Conservation (phyloP, 805 yeast genomes). For the Nakazawaea molendinolei region DNA sequence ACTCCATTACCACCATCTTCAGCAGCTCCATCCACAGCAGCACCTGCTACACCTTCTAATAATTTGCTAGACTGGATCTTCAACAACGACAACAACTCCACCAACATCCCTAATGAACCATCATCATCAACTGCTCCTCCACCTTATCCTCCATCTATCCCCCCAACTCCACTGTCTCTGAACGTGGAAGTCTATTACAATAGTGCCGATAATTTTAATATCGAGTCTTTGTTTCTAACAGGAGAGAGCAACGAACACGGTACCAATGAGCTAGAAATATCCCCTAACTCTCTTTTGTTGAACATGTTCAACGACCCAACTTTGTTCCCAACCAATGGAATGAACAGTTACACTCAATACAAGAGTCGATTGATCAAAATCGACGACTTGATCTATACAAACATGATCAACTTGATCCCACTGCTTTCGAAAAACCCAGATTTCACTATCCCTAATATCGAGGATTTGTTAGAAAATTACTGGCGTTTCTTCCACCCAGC, state of each 20-base stretch:
- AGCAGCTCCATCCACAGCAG: not conserved
- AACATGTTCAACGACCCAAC: constrained; percentile 13
- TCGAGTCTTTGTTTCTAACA: constrained; percentile 9
- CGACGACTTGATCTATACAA: constrained; percentile 11
- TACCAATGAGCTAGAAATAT: constrained; percentile 3
- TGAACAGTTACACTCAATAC: not conserved
- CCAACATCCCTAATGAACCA: not conserved
- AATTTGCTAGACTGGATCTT: constrained; percentile 10
- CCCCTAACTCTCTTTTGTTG: constrained; percentile 8
- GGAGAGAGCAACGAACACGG: constrained; percentile 3
- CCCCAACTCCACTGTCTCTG: too few relatives aligned
- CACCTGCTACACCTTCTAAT: constrained; percentile 4
- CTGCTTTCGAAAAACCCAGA: constrained; percentile 2
- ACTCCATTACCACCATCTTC: too few relatives aligned
- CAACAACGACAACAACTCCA: constrained; percentile 2
- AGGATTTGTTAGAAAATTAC: constrained; percentile 24
- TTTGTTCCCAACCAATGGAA: constrained; percentile 6
- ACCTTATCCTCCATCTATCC: not conserved
- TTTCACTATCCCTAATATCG: constrained; percentile 10
- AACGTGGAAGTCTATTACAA: not conserved
- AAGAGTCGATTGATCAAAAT: constrained; percentile 9
- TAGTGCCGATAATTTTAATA: constrained; percentile 3
- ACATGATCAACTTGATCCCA: constrained; percentile 11
- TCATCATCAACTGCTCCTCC: not conserved
- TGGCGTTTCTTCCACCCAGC: constrained; percentile 55